Evolutionary conservation across 1,284 basidiomycete species (phyloP).

Genomic region (Pseudozyma sp.): DNA sequence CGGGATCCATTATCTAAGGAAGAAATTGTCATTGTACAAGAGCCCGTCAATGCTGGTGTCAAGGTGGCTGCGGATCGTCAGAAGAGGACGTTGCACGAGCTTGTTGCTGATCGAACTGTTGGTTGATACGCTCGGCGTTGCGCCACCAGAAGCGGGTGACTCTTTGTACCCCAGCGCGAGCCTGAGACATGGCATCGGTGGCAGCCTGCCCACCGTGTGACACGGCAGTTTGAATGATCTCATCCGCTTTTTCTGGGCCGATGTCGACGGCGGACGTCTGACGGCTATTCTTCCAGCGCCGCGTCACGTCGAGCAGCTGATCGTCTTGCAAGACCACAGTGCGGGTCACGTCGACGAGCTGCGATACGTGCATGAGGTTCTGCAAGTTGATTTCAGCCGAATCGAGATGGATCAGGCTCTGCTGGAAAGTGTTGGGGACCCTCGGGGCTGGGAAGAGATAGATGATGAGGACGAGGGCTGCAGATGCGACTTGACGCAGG

Average conservation of each 20-base stretch:
- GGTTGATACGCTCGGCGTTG: slow-evolving; percentile 16
- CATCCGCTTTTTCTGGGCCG: slow-evolving; percentile 13
- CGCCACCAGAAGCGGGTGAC: slow-evolving; percentile 27
- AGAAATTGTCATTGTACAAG: neutral
- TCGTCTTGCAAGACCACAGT: slow-evolving; percentile 24
- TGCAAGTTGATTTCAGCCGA: slow-evolving; percentile 31
- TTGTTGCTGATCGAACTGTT: slow-evolving; percentile 12
- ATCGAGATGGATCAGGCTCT: slow-evolving; percentile 27
- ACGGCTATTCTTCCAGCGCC: slow-evolving; percentile 3
- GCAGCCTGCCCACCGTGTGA: slow-evolving; percentile 14
- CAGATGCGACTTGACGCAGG: slow-evolving; percentile 27
- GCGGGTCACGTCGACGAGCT: slow-evolving; percentile 26
- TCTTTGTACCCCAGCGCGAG: slow-evolving; percentile 11
- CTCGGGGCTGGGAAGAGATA: slow-evolving; percentile 27
- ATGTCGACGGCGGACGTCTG: neutral
- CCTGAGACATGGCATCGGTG: slow-evolving; percentile 22
- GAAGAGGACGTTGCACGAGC: neutral
- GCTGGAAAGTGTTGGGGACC: slow-evolving; percentile 19
- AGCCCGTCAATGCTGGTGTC: neutral
- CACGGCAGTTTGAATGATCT: slow-evolving; percentile 12
- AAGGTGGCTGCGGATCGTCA: neutral
- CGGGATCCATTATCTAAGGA: no score
- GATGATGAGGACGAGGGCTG: slow-evolving; percentile 24
- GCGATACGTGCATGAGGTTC: slow-evolving; percentile 25
- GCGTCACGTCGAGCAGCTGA: slow-evolving; percentile 13